phyloP scores from a whole-genome alignment of 192 early-diverging fungal species.

The Linnemannia exigua region DNA sequence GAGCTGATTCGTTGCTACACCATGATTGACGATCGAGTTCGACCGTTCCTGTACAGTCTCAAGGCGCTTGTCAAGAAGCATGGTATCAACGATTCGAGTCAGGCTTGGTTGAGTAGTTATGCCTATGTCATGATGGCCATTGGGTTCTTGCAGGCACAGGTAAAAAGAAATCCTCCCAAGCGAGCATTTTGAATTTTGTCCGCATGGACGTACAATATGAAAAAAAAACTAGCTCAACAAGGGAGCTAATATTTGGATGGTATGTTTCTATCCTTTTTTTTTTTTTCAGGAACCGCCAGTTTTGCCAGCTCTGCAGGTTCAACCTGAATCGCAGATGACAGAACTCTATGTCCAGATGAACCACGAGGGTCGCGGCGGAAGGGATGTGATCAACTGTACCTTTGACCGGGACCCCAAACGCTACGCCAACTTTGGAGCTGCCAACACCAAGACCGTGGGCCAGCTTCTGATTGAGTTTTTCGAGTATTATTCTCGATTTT shows the following conservation, averaged over 20 bases:
- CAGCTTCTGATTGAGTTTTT: conserved; percentile 51
- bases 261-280: background rate
- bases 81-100: conserved; percentile 51
- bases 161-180: background rate
- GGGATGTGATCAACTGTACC: conserved; percentile 32
- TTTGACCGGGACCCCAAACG: conserved; percentile 38
- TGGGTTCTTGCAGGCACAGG: conserved; percentile 50
- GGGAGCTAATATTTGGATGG: background rate
- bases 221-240: background rate
- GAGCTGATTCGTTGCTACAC: conserved; percentile 54
- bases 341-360: conserved; percentile 17
- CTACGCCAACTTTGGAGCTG: conserved; percentile 28
- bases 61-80: conserved; percentile 55
- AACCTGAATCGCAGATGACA: conserved; percentile 27
- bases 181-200: background rate
- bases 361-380: conserved; percentile 19
- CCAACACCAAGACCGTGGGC: conserved; percentile 40
- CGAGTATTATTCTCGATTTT: conserved; percentile 43
- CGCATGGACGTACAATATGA: background rate
- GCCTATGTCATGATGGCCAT: conserved; percentile 55
- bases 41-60: conserved; percentile 49
- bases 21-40: conserved; percentile 53
- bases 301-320: conserved; percentile 34
- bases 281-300: conserved; percentile 30
- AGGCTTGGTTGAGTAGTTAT: conserved; percentile 51